Evolutionary conservation across 305 asterid species (phyloP).

Genomic region (Ajuga reptans): DNA sequence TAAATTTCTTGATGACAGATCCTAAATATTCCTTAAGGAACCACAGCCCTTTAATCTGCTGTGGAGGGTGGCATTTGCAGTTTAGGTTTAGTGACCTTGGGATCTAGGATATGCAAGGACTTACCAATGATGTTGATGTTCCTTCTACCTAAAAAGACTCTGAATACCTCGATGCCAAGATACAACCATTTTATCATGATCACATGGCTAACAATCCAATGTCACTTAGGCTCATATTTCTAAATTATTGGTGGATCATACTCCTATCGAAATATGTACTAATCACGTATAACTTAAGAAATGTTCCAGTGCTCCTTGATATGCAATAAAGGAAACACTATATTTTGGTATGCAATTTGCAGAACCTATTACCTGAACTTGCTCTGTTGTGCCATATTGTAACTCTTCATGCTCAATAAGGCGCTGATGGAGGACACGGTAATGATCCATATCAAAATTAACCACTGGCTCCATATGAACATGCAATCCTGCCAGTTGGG

Average conservation of each 20-base stretch:
- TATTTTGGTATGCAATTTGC: conserved; percentile 3
- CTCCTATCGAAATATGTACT: background rate
- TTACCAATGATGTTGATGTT: background rate
- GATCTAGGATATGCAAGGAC: background rate
- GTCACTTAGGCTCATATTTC: background rate
- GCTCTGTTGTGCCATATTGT: conserved; percentile 61
- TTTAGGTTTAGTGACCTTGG: background rate
- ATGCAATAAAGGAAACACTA: conserved; percentile 9
- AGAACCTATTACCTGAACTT: conserved; percentile 59
- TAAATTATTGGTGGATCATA: background rate
- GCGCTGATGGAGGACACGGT: conserved; percentile 75
- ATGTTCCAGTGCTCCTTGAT: background rate
- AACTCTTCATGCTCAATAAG: conserved; percentile 90
- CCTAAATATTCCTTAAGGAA: background rate
- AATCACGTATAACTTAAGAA: conserved; percentile 1
- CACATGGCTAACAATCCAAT: background rate
- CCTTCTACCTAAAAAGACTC: background rate
- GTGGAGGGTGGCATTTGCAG: background rate
- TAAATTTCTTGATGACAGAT: too few species aligned
- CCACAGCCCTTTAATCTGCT: background rate
- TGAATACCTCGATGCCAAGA: background rate
- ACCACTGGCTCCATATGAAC: conserved; percentile 86
- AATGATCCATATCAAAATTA: conserved; percentile 75
- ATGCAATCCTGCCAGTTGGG: conserved; percentile 70
- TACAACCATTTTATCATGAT: background rate